phyloP scores from a whole-genome alignment of 306 rosid species.

The Ochetophila trinervis region DNA sequence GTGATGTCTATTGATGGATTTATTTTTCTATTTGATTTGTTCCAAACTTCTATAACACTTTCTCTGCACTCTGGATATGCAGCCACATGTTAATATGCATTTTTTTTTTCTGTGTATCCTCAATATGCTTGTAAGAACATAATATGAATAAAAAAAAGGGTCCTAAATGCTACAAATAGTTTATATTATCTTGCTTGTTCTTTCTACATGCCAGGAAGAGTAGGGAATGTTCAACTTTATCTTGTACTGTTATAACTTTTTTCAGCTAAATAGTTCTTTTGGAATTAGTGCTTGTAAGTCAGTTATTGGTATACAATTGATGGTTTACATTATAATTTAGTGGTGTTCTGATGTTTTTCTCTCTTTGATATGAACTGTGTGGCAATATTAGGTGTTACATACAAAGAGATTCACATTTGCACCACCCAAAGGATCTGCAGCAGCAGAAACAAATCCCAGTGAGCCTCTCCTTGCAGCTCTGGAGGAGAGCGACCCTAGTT shows the following conservation, averaged over 20 bases:
- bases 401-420: conserved; percentile 85
- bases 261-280: no score
- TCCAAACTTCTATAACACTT: neutral
- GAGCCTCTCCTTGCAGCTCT: conserved; percentile 86
- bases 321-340: no score
- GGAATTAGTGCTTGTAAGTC: no score
- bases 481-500: conserved; percentile 76
- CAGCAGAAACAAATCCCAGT: conserved; percentile 95
- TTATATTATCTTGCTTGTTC: no score
- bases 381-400: conserved; percentile 62
- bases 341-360: conserved; percentile 11
- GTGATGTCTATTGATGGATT: neutral
- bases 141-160: no score
- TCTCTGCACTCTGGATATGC: neutral
- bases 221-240: neutral
- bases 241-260: no score
- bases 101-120: no score
- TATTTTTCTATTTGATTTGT: neutral
- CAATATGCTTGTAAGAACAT: no score
- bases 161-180: no score
- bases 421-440: conserved; percentile 97
- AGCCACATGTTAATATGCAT: no score
- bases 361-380: conserved; percentile 26
- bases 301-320: no score
- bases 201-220: neutral